Evolutionary conservation across 2,329 filamentous ascomycete species (phyloP).

Genomic region (Allantophomopsis lycopodina): DNA sequence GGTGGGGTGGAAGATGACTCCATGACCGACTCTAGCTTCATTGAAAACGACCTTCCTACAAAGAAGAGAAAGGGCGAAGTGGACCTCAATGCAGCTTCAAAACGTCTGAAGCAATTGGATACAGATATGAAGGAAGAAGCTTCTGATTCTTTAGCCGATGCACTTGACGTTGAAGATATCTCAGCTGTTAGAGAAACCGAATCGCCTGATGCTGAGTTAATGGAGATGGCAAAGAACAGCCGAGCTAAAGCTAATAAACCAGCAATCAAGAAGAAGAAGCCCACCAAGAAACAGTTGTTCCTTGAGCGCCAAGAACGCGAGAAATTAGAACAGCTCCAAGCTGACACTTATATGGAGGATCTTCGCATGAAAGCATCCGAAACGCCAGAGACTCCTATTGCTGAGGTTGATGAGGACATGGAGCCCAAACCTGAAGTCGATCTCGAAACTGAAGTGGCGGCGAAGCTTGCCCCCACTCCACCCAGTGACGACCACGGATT

Average conservation of each 20-base stretch:
- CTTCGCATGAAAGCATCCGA: slow-evolving; percentile 20
- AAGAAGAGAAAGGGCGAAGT: slow-evolving; percentile 66
- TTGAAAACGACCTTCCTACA: slow-evolving; percentile 40
- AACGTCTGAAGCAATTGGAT: slow-evolving; percentile 68
- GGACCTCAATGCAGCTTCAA: slow-evolving; percentile 55
- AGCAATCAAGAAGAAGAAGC: slow-evolving; percentile 39
- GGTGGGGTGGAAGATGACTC: slow-evolving; percentile 45
- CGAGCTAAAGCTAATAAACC: neutral
- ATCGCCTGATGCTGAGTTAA: slow-evolving; percentile 25
- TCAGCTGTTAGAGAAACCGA: slow-evolving; percentile 34
- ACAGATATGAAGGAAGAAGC: slow-evolving; percentile 41
- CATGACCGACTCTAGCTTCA: slow-evolving; percentile 61
- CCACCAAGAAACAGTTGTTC: slow-evolving; percentile 64
- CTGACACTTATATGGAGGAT: slow-evolving; percentile 26
- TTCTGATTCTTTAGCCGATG: slow-evolving; percentile 48
- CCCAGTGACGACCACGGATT: slow-evolving; percentile 39
- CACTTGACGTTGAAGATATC: slow-evolving; percentile 33
- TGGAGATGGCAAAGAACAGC: slow-evolving; percentile 24
- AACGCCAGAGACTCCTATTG: slow-evolving; percentile 15
- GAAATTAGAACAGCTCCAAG: slow-evolving; percentile 20
- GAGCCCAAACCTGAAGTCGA: slow-evolving; percentile 22
- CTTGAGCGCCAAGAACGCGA: slow-evolving; percentile 51
- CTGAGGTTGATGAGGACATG: slow-evolving; percentile 13
- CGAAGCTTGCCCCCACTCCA: slow-evolving; percentile 47
- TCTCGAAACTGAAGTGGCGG: slow-evolving; percentile 29